These are phyloP conservation scores for Nicotiana benthamiana DNA, from an alignment of 257 asterid species.

Conservation along the genomic window DNA sequence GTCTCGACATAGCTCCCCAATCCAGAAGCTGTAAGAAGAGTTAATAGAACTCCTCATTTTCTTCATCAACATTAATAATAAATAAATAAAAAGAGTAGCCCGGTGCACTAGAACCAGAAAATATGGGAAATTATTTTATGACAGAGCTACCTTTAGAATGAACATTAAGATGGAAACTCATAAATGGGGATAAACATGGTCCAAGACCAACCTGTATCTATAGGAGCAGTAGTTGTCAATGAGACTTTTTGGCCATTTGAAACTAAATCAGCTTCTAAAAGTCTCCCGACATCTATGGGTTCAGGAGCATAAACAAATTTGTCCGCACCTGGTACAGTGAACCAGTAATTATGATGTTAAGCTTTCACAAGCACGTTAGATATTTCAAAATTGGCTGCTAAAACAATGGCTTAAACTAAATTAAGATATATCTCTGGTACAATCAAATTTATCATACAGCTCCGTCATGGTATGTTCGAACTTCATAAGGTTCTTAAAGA, in stretches of 20 bases:
- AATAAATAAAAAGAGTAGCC: neutral
- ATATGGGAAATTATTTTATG: neutral
- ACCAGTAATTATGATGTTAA: neutral
- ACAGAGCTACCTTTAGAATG: neutral
- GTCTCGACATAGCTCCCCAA: constrained; percentile 68
- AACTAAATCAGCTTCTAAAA: constrained; percentile 66
- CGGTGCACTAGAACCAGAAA: neutral
- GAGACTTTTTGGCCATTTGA: constrained; percentile 45
- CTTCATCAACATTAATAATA: neutral
- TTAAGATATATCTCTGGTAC: too few relatives aligned
- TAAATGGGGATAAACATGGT: neutral
- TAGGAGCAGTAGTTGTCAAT: constrained; percentile 51
- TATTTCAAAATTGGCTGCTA: too few relatives aligned
- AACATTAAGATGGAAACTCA: neutral
- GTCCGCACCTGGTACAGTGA: constrained; percentile 55
- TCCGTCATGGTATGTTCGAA: too few relatives aligned
- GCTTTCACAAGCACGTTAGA: too few relatives aligned
- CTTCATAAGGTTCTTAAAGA: too few relatives aligned
- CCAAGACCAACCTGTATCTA: constrained; percentile 55
- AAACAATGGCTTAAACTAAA: too few relatives aligned
- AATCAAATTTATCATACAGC: too few relatives aligned
- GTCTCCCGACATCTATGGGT: constrained; percentile 79
- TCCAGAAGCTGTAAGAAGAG: constrained; percentile 26
- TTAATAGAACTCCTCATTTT: neutral
- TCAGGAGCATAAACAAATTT: constrained; percentile 88